Conservation (phyloP, 192 early-diverging fungal species). For the Coemansia guatemalensis region DNA sequence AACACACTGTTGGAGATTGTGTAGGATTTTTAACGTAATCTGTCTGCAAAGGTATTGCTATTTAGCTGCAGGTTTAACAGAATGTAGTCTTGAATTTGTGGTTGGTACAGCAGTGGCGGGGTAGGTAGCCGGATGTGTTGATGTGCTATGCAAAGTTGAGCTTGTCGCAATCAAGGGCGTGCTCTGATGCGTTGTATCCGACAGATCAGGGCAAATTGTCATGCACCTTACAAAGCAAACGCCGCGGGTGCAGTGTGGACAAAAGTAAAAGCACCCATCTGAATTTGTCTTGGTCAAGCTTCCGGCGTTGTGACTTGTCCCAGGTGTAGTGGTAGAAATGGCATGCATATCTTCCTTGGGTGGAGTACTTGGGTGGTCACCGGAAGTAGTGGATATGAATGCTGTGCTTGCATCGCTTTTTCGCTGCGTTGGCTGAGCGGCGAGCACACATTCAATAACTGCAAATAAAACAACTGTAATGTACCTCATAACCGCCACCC, state of each 20-base stretch:
- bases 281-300: not conserved
- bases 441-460: too few relatives aligned
- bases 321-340: not conserved
- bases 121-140: not conserved
- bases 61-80: too few relatives aligned
- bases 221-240: slow-evolving; percentile 40
- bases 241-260: slow-evolving; percentile 35
- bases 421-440: too few relatives aligned
- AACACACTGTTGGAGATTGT: too few relatives aligned
- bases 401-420: too few relatives aligned
- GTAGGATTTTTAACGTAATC: too few relatives aligned
- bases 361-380: not conserved
- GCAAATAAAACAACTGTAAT: too few relatives aligned
- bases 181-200: too few relatives aligned
- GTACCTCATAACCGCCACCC: too few relatives aligned
- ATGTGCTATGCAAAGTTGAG: not conserved
- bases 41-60: too few relatives aligned
- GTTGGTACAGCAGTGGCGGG: not conserved
- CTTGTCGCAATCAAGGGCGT: not conserved
- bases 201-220: slow-evolving; percentile 36
- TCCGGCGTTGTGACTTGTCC: not conserved
- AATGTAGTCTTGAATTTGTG: not conserved
- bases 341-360: not conserved
- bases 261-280: slow-evolving; percentile 37
- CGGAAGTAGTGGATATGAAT: too few relatives aligned